A percentile compares a stretch with the other conserved stretches of the same genome.
phyloP scores from a whole-genome alignment of 139 green algal genomes.

The Micromonas commoda region DNA sequence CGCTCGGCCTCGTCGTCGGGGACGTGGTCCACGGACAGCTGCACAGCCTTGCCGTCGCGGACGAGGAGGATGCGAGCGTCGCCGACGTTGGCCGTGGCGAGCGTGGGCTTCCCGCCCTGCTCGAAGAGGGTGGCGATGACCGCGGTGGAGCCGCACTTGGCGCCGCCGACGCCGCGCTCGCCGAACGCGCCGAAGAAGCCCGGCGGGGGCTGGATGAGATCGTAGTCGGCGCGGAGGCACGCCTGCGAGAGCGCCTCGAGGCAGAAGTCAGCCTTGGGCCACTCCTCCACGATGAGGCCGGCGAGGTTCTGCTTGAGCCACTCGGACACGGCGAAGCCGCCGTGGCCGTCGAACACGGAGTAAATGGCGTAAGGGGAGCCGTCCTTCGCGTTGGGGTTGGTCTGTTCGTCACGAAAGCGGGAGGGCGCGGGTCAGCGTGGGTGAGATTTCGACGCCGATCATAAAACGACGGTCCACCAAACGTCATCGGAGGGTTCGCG shows the following conservation, averaged over 20 bases:
- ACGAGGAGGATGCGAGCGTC: conserved; percentile 79
- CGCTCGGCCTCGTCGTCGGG: conserved; percentile 58
- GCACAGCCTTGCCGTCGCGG: conserved; percentile 47
- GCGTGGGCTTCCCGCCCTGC: conserved; percentile 23
- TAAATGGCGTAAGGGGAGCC: neutral
- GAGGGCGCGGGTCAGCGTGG: neutral
- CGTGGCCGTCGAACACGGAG: conserved; percentile 54
- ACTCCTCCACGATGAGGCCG: conserved; percentile 50
- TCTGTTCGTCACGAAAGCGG: neutral
- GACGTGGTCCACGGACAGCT: conserved; percentile 84
- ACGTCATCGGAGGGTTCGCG: no score
- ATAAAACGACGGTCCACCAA: no score
- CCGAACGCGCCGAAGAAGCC: conserved; percentile 71
- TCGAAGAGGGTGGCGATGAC: conserved; percentile 39
- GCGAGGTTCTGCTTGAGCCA: conserved; percentile 65
- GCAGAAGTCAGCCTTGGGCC: conserved; percentile 34
- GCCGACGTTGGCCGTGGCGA: conserved; percentile 80
- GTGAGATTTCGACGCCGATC: no score
- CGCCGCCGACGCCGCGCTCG: conserved; percentile 78
- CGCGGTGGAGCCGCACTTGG: conserved; percentile 77
- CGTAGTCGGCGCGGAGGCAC: conserved; percentile 38
- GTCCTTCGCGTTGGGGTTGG: neutral
- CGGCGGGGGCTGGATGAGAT: conserved; percentile 50
- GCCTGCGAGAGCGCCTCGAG: neutral
- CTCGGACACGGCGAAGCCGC: conserved; percentile 59